Evolutionary conservation across 176 grass and related monocot species (phyloP).

Genomic region (Thalia dealbata): DNA sequence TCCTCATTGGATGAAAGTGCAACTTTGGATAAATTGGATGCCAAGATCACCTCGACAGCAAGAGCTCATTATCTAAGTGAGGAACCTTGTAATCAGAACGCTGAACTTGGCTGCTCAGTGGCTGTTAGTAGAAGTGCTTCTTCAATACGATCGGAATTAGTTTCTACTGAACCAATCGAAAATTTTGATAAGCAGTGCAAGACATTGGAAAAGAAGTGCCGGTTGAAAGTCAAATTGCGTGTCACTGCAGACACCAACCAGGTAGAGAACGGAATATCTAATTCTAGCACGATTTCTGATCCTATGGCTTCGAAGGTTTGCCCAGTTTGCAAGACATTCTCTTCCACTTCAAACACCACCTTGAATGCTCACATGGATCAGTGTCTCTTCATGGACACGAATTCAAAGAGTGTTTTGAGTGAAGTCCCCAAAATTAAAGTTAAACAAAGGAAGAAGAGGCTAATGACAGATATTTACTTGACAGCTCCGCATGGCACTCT

Average conservation of each 20-base stretch:
- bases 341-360: constrained; percentile 90
- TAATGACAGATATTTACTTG: constrained; percentile 77
- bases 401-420: constrained; percentile 34
- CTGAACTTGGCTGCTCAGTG: constrained; percentile 5
- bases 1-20: constrained; percentile 22
- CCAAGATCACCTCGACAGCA: not conserved
- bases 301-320: constrained; percentile 85
- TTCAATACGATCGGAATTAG: constrained; percentile 31
- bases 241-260: constrained; percentile 28
- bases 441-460: constrained; percentile 72
- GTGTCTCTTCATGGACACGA: constrained; percentile 63
- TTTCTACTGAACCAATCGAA: constrained; percentile 22
- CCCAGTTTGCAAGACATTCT: constrained; percentile 86
- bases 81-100: constrained; percentile 8
- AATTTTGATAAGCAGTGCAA: constrained; percentile 28
- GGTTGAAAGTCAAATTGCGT: constrained; percentile 47
- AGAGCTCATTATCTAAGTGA: constrained; percentile 19
- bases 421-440: constrained; percentile 47
- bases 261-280: constrained; percentile 44
- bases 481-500: constrained; percentile 58
- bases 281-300: constrained; percentile 50
- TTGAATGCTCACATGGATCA: constrained; percentile 96
- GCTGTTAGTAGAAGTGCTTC: constrained; percentile 35
- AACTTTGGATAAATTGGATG: constrained; percentile 17
- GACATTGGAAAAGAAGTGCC: constrained; percentile 56